A percentile compares a stretch with the other conserved stretches of the same genome.
Evolutionary conservation across 2,329 filamentous ascomycete species (phyloP).

Genomic region (Aspergillus fumigatus): DNA sequence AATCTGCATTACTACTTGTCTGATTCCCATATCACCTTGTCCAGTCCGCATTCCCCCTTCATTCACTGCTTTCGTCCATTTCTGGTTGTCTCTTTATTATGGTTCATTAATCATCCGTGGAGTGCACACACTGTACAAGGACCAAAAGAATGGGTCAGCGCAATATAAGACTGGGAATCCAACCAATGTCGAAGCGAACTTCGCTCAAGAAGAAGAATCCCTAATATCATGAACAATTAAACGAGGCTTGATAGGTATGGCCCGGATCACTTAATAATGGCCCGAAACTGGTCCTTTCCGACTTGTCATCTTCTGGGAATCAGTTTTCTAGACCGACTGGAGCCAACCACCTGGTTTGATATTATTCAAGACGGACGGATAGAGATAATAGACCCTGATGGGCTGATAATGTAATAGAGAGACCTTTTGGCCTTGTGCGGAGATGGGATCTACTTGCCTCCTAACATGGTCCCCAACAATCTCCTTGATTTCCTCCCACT

Average conservation of each 20-base stretch:
- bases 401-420: conserved; percentile 7
- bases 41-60: background rate
- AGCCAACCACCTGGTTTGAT: conserved; percentile 10
- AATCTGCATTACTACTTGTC: background rate
- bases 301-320: background rate
- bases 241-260: background rate
- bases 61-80: conserved; percentile 1
- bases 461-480: background rate
- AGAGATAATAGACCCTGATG: conserved; percentile 16
- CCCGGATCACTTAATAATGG: background rate
- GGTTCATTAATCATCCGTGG: conserved; percentile 18
- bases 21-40: background rate
- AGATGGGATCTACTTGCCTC: background rate
- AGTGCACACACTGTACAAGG: conserved; percentile 16
- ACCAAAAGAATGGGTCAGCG: conserved; percentile 13
- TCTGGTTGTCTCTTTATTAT: conserved; percentile 1
- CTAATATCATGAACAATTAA: background rate
- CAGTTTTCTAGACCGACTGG: conserved; percentile 1
- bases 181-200: background rate
- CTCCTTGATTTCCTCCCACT: background rate
- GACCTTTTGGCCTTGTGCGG: background rate
- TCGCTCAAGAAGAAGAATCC: background rate
- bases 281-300: background rate
- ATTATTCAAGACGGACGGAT: conserved; percentile 13
- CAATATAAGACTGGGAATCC: conserved; percentile 10